Evolutionary conservation across 306 rosid species (phyloP).

Genomic region (Prunus mume): DNA sequence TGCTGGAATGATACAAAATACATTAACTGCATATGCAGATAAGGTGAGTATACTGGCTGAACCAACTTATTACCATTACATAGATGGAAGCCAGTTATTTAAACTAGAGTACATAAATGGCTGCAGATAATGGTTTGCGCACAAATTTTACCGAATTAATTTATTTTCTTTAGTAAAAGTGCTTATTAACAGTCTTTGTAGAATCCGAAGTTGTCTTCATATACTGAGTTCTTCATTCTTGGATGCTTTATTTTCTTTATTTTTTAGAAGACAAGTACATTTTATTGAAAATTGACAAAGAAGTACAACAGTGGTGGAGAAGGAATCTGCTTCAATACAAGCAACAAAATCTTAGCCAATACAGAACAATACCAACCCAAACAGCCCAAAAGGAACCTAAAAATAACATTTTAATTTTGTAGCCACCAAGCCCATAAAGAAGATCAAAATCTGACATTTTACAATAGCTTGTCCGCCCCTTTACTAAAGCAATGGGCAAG

Average conservation of each 20-base stretch:
- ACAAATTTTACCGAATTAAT: not conserved
- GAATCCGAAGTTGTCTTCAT: not conserved
- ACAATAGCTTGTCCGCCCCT: too few relatives aligned
- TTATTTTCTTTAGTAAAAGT: not conserved
- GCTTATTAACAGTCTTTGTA: not conserved
- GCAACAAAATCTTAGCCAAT: too few relatives aligned
- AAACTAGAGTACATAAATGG: not conserved
- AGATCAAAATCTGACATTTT: too few relatives aligned
- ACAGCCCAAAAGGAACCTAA: not conserved
- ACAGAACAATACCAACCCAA: too few relatives aligned
- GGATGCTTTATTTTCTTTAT: not conserved
- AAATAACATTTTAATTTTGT: too few relatives aligned
- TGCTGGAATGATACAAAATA: conserved; percentile 82
- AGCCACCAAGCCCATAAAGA: too few relatives aligned
- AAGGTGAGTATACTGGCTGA: conserved; percentile 60
- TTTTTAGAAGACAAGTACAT: too few relatives aligned
- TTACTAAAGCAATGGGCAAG: too few relatives aligned
- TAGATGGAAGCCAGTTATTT: conserved; percentile 5
- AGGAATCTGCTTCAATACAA: not conserved
- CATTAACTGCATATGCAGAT: conserved; percentile 77
- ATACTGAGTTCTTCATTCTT: not conserved
- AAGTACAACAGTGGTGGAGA: not conserved
- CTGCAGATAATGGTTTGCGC: conserved; percentile 5
- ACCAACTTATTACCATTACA: conserved; percentile 11
- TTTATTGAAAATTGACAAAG: not conserved